Base-by-base conservation (phyloP, 129 eudicot genomes). In the Scalesia atractyloides region DNA sequence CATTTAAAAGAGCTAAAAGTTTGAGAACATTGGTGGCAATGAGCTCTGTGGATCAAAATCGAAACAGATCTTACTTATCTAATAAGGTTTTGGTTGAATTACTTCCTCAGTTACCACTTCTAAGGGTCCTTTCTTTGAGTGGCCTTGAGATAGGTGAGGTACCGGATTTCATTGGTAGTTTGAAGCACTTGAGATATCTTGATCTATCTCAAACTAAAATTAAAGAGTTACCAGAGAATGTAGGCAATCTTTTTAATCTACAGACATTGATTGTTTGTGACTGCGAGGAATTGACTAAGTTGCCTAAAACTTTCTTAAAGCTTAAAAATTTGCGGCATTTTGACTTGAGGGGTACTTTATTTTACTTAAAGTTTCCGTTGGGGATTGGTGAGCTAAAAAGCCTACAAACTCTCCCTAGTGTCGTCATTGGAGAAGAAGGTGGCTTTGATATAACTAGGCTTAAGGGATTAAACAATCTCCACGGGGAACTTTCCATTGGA, bases 21-120 rank as follows among this genome's bases (percentile, higher is more conserved):
- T 12, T 66, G 71, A 66, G 57, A 66, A 66, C 41, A 46, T 7
- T 46, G 1, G 13, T 66, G 24, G 58, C 57, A 19, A 41, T 44
- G n/a, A n/a, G n/a, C 11, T 66, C 39, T 15, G 11, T 20, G 18
- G 9, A 66, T 1, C 16, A 19, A 4, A 46, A 56, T 11, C 12
- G 14, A 6, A 3, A 1, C 30, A 0, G 0, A 2, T 24, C 0
- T 24, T 66, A 66, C 71, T 20, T 66, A 7, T 66, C 71, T 2
- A 46, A 12, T 46, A 46, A 46, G 39, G 7, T 66, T 44, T 19
- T 66, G 37, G 57, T 7, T 22, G 6, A 24, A 0, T 24, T 24
- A 24, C 30, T 24, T 24, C 30, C 30, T 0, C 2, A 24, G 30
- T 24, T 24, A 24, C 0, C 30, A 24, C 2, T 0, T 0, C 2